These are phyloP conservation scores for Mitragyna speciosa DNA, from an alignment of 257 asterid genomes.

Conservation along the genomic window DNA sequence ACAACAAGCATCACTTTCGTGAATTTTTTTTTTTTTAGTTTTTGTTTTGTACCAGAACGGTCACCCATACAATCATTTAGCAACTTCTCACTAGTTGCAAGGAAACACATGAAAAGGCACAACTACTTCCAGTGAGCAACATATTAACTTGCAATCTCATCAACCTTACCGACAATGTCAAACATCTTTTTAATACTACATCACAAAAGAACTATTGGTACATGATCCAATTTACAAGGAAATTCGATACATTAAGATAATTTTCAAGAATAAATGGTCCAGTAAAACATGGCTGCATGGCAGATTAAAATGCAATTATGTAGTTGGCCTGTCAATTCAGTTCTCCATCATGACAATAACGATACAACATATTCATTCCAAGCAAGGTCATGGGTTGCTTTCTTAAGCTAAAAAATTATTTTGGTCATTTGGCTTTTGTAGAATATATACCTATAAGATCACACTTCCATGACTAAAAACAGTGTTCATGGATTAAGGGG, in stretches of 20 bases:
- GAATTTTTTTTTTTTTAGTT: background rate
- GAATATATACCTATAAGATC: conserved; percentile 3
- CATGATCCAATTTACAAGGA: background rate
- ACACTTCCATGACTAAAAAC: conserved; percentile 1
- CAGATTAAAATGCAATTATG: conserved; percentile 13
- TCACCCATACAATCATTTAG: background rate
- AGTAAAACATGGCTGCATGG: conserved; percentile 16
- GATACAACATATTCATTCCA: conserved; percentile 23
- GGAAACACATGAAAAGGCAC: background rate
- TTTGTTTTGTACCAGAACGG: background rate
- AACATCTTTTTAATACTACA: background rate
- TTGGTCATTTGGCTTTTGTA: conserved; percentile 2
- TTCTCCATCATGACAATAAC: conserved; percentile 34
- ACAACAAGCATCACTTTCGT: background rate
- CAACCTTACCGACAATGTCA: background rate
- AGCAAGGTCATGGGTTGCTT: conserved; percentile 35
- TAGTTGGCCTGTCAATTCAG: conserved; percentile 35
- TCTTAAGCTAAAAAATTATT: conserved; percentile 23
- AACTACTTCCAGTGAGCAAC: background rate
- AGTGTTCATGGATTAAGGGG: background rate
- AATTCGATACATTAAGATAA: background rate
- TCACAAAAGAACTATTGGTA: background rate
- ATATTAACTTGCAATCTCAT: background rate
- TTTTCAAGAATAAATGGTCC: background rate
- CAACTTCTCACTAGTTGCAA: background rate